Conservation (phyloP, 768 basidiomycete genomes). For the Hydnum rufescens region DNA sequence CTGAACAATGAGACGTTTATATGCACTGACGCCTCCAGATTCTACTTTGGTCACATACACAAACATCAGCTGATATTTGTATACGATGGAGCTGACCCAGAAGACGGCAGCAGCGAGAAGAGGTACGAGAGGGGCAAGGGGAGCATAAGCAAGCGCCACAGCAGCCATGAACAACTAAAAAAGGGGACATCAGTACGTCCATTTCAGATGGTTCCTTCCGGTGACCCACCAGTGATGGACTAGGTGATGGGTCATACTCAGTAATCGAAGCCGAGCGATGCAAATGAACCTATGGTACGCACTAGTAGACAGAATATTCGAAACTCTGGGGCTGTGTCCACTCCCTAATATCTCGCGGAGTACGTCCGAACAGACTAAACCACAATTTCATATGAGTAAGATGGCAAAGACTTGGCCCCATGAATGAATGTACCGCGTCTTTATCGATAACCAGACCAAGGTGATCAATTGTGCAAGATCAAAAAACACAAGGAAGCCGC, state of each 20-base stretch:
- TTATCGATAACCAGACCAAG: conserved; percentile 65
- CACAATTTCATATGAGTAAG: neutral
- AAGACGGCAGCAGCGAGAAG: conserved; percentile 69
- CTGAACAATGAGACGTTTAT: neutral
- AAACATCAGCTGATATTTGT: conserved; percentile 97
- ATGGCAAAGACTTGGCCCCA: neutral
- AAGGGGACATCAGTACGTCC: neutral
- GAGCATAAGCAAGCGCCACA: conserved; percentile 88
- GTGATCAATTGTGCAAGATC: conserved; percentile 93
- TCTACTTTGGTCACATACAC: conserved; percentile 78
- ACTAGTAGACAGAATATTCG: conserved; percentile 73
- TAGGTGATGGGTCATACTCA: neutral
- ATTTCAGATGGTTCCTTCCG: neutral
- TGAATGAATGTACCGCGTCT: conserved; percentile 39
- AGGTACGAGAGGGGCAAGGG: conserved; percentile 76
- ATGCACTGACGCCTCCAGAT: conserved; percentile 63
- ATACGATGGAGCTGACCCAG: conserved; percentile 34
- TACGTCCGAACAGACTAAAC: conserved; percentile 58
- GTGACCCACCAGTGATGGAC: neutral
- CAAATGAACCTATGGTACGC: conserved; percentile 17
- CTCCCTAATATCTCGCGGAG: conserved; percentile 75
- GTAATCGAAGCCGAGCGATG: neutral
- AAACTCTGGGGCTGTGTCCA: conserved; percentile 85
- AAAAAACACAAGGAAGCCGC: conserved; percentile 87
- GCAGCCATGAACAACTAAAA: conserved; percentile 66